Conservation (phyloP, 148 eudicot genomes). For the Vaccinium corymbosum region DNA sequence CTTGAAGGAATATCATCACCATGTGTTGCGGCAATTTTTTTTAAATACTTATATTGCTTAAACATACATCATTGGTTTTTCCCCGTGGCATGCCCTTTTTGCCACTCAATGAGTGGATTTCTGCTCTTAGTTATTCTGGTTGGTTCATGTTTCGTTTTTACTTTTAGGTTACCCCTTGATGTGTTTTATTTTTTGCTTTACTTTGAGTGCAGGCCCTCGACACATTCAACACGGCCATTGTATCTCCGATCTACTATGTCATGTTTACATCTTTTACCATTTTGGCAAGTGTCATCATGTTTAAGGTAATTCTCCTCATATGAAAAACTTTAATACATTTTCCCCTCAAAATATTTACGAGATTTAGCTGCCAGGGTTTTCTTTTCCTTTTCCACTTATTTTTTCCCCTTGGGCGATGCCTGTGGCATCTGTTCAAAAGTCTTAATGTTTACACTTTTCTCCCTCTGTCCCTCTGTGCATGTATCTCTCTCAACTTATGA, state of each 20-base stretch:
- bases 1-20: background rate
- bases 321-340: background rate
- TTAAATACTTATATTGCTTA: background rate
- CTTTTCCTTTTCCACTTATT: background rate
- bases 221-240: constrained; percentile 57
- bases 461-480: background rate
- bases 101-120: background rate
- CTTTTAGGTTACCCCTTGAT: background rate
- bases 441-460: background rate
- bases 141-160: background rate
- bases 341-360: background rate
- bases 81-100: background rate
- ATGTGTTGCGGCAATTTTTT: background rate
- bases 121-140: background rate
- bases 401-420: background rate
- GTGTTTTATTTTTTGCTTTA: constrained; percentile 3
- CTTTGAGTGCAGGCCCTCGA: constrained; percentile 48
- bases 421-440: too few relatives aligned
- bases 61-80: background rate
- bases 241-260: constrained; percentile 57
- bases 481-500: background rate
- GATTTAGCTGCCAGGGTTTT: background rate
- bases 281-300: constrained; percentile 59
- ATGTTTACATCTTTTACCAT: constrained; percentile 55
- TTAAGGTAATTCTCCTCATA: constrained; percentile 36